These are phyloP conservation scores for Nigrospora sphaerica DNA, from an alignment of 2,329 filamentous ascomycete genomes.

Conservation along the genomic window DNA sequence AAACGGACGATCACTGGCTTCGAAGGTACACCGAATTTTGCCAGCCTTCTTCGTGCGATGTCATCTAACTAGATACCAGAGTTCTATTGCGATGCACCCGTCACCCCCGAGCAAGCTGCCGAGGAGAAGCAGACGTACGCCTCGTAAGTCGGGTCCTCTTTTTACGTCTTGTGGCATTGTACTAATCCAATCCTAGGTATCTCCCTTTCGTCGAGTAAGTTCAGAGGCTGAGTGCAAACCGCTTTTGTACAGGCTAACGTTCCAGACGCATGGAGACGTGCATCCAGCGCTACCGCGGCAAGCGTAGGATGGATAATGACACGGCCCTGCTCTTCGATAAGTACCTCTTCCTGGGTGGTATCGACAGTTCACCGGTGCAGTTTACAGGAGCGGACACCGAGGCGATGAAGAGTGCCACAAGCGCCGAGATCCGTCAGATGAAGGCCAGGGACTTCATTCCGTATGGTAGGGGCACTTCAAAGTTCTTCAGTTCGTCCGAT, in stretches of 20 bases:
- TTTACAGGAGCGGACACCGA: conserved; percentile 54
- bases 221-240: background rate
- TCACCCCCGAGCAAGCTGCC: conserved; percentile 61
- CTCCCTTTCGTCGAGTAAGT: conserved; percentile 52
- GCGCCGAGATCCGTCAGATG: conserved; percentile 56
- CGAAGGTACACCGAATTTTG: conserved; percentile 41
- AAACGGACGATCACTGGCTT: conserved; percentile 56
- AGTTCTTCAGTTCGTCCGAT: conserved; percentile 43
- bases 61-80: conserved; percentile 33
- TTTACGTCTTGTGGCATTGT: conserved; percentile 11
- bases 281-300: conserved; percentile 72
- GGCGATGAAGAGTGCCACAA: conserved; percentile 49
- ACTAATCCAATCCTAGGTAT: conserved; percentile 25
- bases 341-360: conserved; percentile 77
- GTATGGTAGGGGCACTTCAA: conserved; percentile 31
- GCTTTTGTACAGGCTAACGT: background rate
- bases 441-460: conserved; percentile 56
- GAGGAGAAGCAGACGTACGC: conserved; percentile 65
- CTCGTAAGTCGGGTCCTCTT: conserved; percentile 34
- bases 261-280: conserved; percentile 74
- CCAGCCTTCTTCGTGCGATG: background rate
- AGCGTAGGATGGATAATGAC: conserved; percentile 63
- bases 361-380: conserved; percentile 49
- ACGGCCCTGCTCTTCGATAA: conserved; percentile 64
- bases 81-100: conserved; percentile 71